Conservation (phyloP, 345 rosid genomes). For the Punica granatum region DNA sequence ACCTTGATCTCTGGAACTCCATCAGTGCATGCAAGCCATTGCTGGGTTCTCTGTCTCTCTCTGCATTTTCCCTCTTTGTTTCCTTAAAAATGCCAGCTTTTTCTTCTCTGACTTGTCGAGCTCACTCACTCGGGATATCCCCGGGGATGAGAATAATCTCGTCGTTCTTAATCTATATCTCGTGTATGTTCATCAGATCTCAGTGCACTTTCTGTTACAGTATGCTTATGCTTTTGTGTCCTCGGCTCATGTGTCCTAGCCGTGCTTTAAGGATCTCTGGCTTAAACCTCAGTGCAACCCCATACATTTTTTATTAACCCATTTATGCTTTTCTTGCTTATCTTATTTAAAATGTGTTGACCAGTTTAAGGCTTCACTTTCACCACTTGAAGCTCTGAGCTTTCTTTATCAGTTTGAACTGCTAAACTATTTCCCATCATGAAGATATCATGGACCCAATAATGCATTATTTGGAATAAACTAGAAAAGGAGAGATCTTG, state of each 20-base stretch:
- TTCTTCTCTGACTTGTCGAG: neutral
- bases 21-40: neutral
- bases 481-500: slow-evolving; percentile 3
- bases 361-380: slow-evolving; percentile 12
- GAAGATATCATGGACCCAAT: slow-evolving; percentile 3
- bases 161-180: no score
- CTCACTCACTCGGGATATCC: no score
- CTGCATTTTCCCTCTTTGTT: neutral
- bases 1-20: neutral
- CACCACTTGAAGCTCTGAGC: neutral
- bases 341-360: slow-evolving; percentile 15
- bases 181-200: neutral
- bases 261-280: slow-evolving; percentile 63
- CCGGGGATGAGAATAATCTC: no score
- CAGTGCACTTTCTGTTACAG: neutral
- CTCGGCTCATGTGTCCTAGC: slow-evolving; percentile 38
- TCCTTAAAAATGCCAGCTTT: neutral
- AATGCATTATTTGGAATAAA: neutral
- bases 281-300: slow-evolving; percentile 14
- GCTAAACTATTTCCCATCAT: neutral
- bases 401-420: slow-evolving; percentile 7
- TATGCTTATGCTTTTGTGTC: neutral
- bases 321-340: slow-evolving; percentile 15
- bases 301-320: neutral
- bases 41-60: neutral